These are phyloP conservation scores for Picocystis sp. DNA, from an alignment of 163 green algal genomes.

Conservation along the genomic window DNA sequence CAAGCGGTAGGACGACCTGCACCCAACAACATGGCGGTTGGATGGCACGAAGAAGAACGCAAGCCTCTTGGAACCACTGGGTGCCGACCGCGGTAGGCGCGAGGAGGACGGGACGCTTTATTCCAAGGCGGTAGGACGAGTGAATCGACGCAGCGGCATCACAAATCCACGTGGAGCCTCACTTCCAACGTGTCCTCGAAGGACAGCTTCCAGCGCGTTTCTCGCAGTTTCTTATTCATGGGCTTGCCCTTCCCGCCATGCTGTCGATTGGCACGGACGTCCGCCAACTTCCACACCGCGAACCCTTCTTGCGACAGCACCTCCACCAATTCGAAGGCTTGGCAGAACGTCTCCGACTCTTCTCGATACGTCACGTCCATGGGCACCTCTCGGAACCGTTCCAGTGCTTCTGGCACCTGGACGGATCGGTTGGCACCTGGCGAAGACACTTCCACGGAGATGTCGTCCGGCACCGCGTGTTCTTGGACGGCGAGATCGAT, in stretches of 20 bases:
- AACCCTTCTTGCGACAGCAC: constrained; percentile 10
- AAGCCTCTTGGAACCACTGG: too few relatives aligned
- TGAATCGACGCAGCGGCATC: neutral
- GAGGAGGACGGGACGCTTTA: too few relatives aligned
- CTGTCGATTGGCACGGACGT: constrained; percentile 20
- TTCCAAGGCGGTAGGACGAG: too few relatives aligned
- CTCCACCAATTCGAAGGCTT: constrained; percentile 10
- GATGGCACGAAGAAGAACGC: too few relatives aligned
- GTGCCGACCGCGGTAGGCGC: too few relatives aligned
- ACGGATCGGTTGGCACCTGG: constrained; percentile 30
- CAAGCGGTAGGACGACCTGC: neutral
- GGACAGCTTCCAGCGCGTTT: constrained; percentile 15
- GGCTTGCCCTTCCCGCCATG: constrained; percentile 27
- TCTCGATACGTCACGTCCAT: constrained; percentile 24
- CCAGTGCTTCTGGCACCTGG: constrained; percentile 26
- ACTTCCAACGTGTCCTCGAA: constrained; percentile 20
- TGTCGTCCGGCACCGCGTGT: constrained; percentile 16
- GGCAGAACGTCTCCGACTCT: constrained; percentile 3
- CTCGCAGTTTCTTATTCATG: constrained; percentile 25
- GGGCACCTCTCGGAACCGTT: constrained; percentile 25
- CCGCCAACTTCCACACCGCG: constrained; percentile 26
- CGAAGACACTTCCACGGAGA: constrained; percentile 34
- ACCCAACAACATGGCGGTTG: too few relatives aligned
- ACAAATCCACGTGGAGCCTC: constrained; percentile 38
- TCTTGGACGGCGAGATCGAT: constrained; percentile 19